These are phyloP conservation scores for Colletotrichum graminicola DNA, from an alignment of 2,329 filamentous ascomycete genomes.

Conservation along the genomic window DNA sequence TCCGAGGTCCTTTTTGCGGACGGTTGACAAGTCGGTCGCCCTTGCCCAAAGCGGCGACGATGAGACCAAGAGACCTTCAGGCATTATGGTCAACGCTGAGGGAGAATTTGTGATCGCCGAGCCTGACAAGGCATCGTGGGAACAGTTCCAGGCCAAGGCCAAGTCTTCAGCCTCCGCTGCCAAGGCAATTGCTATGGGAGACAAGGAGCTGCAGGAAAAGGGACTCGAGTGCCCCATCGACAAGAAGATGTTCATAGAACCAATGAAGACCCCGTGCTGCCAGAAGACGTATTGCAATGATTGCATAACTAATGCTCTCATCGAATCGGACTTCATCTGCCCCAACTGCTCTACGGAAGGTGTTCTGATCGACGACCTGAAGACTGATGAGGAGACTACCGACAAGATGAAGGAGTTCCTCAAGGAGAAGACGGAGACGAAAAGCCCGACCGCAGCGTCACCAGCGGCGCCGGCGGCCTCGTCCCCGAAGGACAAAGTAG, in stretches of 20 bases:
- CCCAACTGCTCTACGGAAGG: slow-evolving; percentile 91
- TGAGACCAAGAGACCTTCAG: slow-evolving; percentile 82
- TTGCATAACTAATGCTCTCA: slow-evolving; percentile 98
- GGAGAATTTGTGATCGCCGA: slow-evolving; percentile 97
- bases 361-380: slow-evolving; percentile 92
- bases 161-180: slow-evolving; percentile 87
- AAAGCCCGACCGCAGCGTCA: slow-evolving; percentile 57
- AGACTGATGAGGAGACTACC: slow-evolving; percentile 82
- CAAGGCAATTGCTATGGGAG: slow-evolving; percentile 80
- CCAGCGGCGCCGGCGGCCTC: slow-evolving; percentile 45
- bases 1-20: slow-evolving; percentile 93
- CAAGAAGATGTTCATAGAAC: slow-evolving; percentile 97
- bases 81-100: slow-evolving; percentile 97
- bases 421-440: slow-evolving; percentile 68
- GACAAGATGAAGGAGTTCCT: slow-evolving; percentile 83
- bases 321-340: slow-evolving; percentile 97
- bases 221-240: slow-evolving; percentile 95
- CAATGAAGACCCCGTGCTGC: slow-evolving; percentile 99
- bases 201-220: slow-evolving; percentile 88
- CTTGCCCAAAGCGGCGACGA: slow-evolving; percentile 81
- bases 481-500: slow-evolving; percentile 47
- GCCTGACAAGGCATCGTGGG: slow-evolving; percentile 95
- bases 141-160: slow-evolving; percentile 94
- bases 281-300: slow-evolving; percentile 99
- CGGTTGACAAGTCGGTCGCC: slow-evolving; percentile 89